These are phyloP conservation scores for Neurospora pannonica DNA, from an alignment of 495 filamentous ascomycete species.

Conservation along the genomic window DNA sequence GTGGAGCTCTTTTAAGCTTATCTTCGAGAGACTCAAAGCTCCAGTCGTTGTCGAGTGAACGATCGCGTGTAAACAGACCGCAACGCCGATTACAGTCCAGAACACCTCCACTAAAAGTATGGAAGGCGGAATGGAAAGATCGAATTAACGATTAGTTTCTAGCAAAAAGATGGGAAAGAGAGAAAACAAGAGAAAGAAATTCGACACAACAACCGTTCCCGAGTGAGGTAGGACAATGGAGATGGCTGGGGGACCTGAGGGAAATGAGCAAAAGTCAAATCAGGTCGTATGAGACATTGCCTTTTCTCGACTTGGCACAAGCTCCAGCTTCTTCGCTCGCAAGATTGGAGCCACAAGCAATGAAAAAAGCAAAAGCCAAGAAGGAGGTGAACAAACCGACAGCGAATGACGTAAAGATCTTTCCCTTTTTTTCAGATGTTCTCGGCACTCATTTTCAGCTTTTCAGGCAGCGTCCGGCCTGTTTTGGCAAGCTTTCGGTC, in stretches of 20 bases:
- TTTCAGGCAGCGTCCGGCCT: background rate
- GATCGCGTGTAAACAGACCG: background rate
- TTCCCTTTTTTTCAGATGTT: background rate
- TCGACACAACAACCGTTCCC: background rate
- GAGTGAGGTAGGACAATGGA: background rate
- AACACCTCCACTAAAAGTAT: background rate
- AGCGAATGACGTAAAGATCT: background rate
- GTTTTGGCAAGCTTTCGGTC: background rate
- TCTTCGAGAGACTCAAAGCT: background rate
- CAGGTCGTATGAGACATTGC: background rate
- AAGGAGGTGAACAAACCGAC: background rate
- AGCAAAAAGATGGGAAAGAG: background rate
- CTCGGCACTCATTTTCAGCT: background rate
- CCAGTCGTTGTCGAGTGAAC: background rate
- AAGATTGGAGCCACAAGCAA: background rate
- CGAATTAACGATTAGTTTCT: background rate
- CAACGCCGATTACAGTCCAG: background rate
- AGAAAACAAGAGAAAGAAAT: background rate
- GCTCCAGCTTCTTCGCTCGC: background rate
- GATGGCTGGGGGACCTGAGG: background rate
- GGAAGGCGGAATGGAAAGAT: background rate
- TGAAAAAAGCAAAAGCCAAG: background rate
- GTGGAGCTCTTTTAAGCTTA: background rate
- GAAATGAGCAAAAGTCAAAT: background rate
- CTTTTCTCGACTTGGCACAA: background rate